Evolutionary conservation across 306 rosid species (phyloP), one percentile per base, ranked within the genome.

Genomic region (Senna tora): DNA sequence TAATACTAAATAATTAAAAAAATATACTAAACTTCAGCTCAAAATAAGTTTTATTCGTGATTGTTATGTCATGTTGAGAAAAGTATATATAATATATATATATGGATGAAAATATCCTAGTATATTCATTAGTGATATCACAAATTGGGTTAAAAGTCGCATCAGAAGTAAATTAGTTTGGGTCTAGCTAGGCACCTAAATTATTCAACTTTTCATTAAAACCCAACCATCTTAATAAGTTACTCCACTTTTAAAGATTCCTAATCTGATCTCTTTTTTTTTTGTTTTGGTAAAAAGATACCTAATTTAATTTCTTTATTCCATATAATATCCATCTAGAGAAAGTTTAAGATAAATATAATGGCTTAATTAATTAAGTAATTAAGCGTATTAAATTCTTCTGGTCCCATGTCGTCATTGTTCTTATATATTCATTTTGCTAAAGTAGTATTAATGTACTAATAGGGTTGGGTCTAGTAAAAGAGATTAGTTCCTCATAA

Each of bases 141-240:
- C n/a, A n/a, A n/a, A n/a, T n/a, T n/a, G n/a, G 81, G 53, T 33
- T 67, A 21, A 72, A 9, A 79, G 56, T 66, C 21, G 39, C 77
- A 63, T 75, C 62, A 17, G 25, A 41, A 39, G 32, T 71, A 65
- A 74, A 67, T 72, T 65, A 49, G 38, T 63, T 63, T 49, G 49
- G 47, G 53, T 45, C 12, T n/a, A 36, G 43, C n/a, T 6, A 47
- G 43, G 7, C 25, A 73, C 82, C 81, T 65, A 73, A 78, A 73
- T 38, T 64, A 78, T 77, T 57, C 58, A 75, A 55, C 46, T 61
- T 80, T 74, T 60, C 81, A 76, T 61, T 71, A 22, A 78, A 59
- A 56, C 50, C 17, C 50, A 16, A 11, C 66, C 46, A 41, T 78
- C 51, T 69, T 52, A 46, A n/a, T 59, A 61, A 16, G 74, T 57